Evolutionary conservation across 179 eudicot species (phyloP), one percentile per base, ranked within the genome.

Genomic region (Beta lomatogona): DNA sequence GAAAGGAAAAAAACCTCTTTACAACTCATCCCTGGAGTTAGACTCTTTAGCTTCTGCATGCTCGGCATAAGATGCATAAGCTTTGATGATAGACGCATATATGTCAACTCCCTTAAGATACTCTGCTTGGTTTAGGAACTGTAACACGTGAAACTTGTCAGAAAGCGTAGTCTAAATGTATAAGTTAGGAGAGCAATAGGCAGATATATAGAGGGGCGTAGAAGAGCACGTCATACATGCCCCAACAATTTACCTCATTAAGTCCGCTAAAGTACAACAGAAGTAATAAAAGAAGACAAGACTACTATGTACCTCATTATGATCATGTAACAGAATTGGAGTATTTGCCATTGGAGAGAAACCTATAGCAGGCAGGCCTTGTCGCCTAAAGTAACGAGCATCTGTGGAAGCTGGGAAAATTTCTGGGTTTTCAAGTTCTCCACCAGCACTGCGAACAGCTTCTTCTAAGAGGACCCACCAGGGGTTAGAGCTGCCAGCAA

Each of bases 311-410:
- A 95, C 99, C 99, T 94, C 98, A 66, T 95, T 95, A 88, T 95
- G 98, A 86, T 94, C 98, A 81, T 95, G 99, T 79, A 95, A 90
- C 81, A 95, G 87, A 83, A 91, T 84, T 44, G 98, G 99, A 87
- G 98, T 95, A 85, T 94, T 94, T 14, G 94, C 93, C 94, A 95
- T 94, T 58, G 98, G 99, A 48, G 97, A 95, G 87, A 95, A 95
- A 66, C 99, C 99, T 82, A 95, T 91, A 65, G 94, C 97, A 46
- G 97, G 98, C 73, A 94, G 75, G 66, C 98, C 97, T 14, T 46
- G 84, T 53, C 68, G 75, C 85, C 97, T 86, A 79, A 90, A 94
- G 86, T 87, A 90, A 71, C 94, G 95, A 84, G 92, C 89, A 89
- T 94, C 97, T 44, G 97, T 94, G 13, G 98, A 85, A 25, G 95